These are phyloP conservation scores for Coemansia sp. DNA, from an alignment of 192 early-diverging fungal species.

Conservation along the genomic window DNA sequence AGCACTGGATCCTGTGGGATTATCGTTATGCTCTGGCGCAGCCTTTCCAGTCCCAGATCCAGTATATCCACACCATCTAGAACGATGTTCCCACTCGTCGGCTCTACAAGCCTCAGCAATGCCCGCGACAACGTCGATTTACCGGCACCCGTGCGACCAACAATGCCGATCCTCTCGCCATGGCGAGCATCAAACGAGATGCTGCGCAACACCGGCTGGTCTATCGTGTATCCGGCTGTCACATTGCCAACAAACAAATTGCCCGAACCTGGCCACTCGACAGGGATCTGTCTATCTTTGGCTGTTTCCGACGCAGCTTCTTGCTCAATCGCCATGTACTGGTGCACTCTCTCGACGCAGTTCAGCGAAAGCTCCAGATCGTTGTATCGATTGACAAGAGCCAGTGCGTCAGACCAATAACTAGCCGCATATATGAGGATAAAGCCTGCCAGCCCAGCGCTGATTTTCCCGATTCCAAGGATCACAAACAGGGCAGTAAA, in stretches of 20 bases:
- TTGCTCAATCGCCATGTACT: constrained; percentile 76
- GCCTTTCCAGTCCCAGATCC: constrained; percentile 66
- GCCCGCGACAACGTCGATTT: constrained; percentile 69
- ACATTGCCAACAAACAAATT: constrained; percentile 65
- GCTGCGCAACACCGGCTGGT: constrained; percentile 69
- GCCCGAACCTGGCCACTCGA: constrained; percentile 66
- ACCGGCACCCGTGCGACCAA: constrained; percentile 82
- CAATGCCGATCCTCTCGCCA: constrained; percentile 81
- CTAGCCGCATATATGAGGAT: constrained; percentile 74
- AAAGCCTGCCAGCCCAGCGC: constrained; percentile 81
- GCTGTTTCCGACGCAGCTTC: constrained; percentile 65
- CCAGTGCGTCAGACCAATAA: constrained; percentile 71
- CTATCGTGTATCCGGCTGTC: constrained; percentile 66
- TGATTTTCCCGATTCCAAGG: constrained; percentile 47
- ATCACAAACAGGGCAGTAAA: constrained; percentile 66
- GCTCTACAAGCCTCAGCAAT: constrained; percentile 73
- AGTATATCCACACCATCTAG: constrained; percentile 79
- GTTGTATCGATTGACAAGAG: constrained; percentile 69
- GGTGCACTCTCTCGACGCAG: constrained; percentile 73
- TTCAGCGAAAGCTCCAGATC: constrained; percentile 78
- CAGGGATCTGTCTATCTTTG: constrained; percentile 53
- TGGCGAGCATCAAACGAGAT: constrained; percentile 69
- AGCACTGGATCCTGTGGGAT: constrained; percentile 86
- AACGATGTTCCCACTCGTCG: constrained; percentile 58
- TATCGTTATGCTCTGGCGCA: constrained; percentile 74